A percentile compares a stretch with the other conserved stretches of the same genome.
Conservation (phyloP, 768 basidiomycete species). For the Mrakia blollopis region DNA sequence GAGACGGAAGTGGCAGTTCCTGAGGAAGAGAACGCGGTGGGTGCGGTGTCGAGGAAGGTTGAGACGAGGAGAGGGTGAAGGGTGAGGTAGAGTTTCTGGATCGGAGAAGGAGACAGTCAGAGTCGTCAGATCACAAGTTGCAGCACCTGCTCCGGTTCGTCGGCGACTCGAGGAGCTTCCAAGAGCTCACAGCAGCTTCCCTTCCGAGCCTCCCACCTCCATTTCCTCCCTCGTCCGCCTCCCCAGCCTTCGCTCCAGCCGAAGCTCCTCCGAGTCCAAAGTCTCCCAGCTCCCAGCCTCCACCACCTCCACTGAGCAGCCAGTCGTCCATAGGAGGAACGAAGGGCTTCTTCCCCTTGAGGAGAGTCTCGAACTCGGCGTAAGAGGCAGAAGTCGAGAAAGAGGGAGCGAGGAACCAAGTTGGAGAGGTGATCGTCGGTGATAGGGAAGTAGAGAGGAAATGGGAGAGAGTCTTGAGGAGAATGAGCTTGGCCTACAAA, state of each 20-base stretch:
- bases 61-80: slow-evolving; percentile 75
- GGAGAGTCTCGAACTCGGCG: slow-evolving; percentile 17
- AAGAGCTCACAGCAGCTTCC: slow-evolving; percentile 35
- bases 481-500: slow-evolving; percentile 67
- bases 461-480: slow-evolving; percentile 63
- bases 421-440: slow-evolving; percentile 34
- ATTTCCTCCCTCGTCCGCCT: slow-evolving; percentile 23
- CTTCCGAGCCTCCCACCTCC: slow-evolving; percentile 1
- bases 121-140: too few species aligned
- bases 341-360: slow-evolving; percentile 9
- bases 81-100: slow-evolving; percentile 57
- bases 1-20: slow-evolving; percentile 28
- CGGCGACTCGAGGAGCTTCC: neutral
- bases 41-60: slow-evolving; percentile 81
- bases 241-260: slow-evolving; percentile 30
- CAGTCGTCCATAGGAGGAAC: slow-evolving; percentile 34
- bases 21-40: slow-evolving; percentile 68
- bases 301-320: slow-evolving; percentile 16
- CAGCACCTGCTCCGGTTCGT: too few species aligned
- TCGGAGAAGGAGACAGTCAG: neutral
- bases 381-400: slow-evolving; percentile 43
- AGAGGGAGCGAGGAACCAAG: slow-evolving; percentile 41
- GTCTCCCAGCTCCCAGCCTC: slow-evolving; percentile 15
- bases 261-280: slow-evolving; percentile 19
- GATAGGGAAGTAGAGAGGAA: slow-evolving; percentile 53